Conservation (phyloP, 805 yeast genomes). For the Crinitomyces ghanaensis region DNA sequence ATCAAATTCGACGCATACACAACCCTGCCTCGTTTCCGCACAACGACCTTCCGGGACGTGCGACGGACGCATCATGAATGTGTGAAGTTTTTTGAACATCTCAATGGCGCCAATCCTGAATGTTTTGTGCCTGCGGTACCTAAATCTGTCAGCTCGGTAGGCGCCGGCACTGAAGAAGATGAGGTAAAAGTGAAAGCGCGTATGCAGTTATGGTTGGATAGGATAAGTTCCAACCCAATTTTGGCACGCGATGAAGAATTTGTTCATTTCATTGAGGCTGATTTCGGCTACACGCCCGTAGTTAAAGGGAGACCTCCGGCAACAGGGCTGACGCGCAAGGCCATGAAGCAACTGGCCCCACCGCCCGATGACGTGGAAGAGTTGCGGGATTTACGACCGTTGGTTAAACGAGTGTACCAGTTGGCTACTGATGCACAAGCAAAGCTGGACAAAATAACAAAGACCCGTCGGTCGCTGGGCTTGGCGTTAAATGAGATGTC, state of each 20-base stretch:
- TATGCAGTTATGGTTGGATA: slow-evolving; percentile 79
- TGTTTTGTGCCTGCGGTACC: slow-evolving; percentile 91
- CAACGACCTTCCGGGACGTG: slow-evolving; percentile 54
- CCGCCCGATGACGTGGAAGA: slow-evolving; percentile 83
- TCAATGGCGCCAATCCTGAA: slow-evolving; percentile 75
- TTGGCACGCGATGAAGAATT: slow-evolving; percentile 79
- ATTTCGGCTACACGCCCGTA: slow-evolving; percentile 53
- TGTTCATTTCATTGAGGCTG: slow-evolving; percentile 70
- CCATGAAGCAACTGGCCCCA: slow-evolving; percentile 81
- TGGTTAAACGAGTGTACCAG: slow-evolving; percentile 65
- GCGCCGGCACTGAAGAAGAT: slow-evolving; percentile 78
- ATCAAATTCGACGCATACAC: slow-evolving; percentile 58
- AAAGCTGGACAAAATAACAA: slow-evolving; percentile 48
- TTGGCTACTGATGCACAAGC: slow-evolving; percentile 37
- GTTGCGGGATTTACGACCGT: slow-evolving; percentile 76
- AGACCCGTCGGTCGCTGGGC: slow-evolving; percentile 36
- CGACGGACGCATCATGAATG: slow-evolving; percentile 76
- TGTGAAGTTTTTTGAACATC: slow-evolving; percentile 60
- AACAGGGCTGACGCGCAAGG: slow-evolving; percentile 76
- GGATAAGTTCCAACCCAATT: slow-evolving; percentile 66
- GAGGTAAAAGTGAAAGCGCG: slow-evolving; percentile 40
- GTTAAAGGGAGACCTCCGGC: slow-evolving; percentile 57
- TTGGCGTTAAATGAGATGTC: slow-evolving; percentile 48
- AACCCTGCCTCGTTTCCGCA: slow-evolving; percentile 68
- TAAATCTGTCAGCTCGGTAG: slow-evolving; percentile 59